These are phyloP conservation scores for Plasmodium vinckei DNA, from an alignment of 169 alveolate species.

Conservation along the genomic window DNA sequence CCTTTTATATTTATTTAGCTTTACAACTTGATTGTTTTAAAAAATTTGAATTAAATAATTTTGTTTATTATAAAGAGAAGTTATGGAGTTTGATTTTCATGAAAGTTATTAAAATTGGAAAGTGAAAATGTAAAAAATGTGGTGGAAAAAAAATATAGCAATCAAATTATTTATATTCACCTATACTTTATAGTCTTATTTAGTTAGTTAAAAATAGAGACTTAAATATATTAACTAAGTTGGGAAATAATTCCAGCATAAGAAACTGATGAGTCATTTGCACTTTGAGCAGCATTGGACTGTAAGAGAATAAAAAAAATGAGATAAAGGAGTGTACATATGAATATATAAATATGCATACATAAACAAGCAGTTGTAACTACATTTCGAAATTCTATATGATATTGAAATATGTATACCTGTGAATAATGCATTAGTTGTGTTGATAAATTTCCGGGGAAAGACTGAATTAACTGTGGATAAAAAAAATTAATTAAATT, in stretches of 20 bases:
- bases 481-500: not conserved
- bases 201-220: too few relatives aligned
- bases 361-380: not conserved
- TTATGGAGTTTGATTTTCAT: too few relatives aligned
- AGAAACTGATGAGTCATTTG: slow-evolving; percentile 90
- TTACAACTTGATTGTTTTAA: too few relatives aligned
- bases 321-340: not conserved
- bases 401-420: slow-evolving; percentile 3
- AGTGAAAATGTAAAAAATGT: too few relatives aligned
- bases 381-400: not conserved
- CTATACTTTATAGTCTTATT: too few relatives aligned
- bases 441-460: slow-evolving; percentile 39
- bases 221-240: slow-evolving; percentile 4
- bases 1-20: too few relatives aligned
- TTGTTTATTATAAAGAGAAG: too few relatives aligned
- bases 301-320: slow-evolving; percentile 82
- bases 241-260: slow-evolving; percentile 89
- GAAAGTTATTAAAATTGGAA: too few relatives aligned
- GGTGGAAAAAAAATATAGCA: too few relatives aligned
- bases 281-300: slow-evolving; percentile 83
- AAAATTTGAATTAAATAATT: too few relatives aligned
- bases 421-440: slow-evolving; percentile 62
- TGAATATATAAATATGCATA: not conserved
- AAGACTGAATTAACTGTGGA: slow-evolving; percentile 23
- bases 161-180: too few relatives aligned